Evolutionary conservation across 78 protist species (phyloP).

Genomic region (Dictyostelium firmibasis): DNA sequence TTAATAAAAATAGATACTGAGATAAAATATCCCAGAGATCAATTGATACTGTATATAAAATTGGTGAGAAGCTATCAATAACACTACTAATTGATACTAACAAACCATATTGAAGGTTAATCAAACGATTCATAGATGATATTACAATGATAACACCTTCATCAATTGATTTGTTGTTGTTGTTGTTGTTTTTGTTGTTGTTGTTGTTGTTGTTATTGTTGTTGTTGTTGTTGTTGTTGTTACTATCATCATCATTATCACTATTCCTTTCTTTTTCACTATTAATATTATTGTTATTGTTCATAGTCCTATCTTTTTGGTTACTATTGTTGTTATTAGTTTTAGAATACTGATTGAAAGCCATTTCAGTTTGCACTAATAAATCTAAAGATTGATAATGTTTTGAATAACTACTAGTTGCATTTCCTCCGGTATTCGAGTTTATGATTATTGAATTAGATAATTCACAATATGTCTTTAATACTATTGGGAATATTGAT

Average conservation of each 20-base stretch:
- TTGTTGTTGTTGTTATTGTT: neutral
- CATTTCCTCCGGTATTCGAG: neutral
- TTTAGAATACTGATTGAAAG: neutral
- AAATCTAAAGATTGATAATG: constrained; percentile 4
- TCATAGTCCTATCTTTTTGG: neutral
- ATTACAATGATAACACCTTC: constrained; percentile 27
- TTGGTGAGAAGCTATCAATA: neutral
- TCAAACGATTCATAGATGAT: neutral
- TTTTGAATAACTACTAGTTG: constrained; percentile 8
- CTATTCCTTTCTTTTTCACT: neutral
- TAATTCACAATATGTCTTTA: constrained; percentile 28
- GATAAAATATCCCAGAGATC: neutral
- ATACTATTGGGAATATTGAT: constrained; percentile 2
- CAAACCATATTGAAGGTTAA: constrained; percentile 6
- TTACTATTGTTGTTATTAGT: neutral
- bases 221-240: neutral
- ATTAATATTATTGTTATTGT: neutral
- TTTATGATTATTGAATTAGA: neutral
- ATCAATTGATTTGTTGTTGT: neutral
- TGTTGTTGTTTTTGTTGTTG: neutral
- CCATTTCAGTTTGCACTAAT: constrained; percentile 14
- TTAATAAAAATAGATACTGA: neutral
- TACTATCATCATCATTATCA: neutral
- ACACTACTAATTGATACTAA: neutral
- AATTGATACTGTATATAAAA: neutral